Base-by-base conservation (phyloP, 331 rosid species). In the Phaseolus coccineus region DNA sequence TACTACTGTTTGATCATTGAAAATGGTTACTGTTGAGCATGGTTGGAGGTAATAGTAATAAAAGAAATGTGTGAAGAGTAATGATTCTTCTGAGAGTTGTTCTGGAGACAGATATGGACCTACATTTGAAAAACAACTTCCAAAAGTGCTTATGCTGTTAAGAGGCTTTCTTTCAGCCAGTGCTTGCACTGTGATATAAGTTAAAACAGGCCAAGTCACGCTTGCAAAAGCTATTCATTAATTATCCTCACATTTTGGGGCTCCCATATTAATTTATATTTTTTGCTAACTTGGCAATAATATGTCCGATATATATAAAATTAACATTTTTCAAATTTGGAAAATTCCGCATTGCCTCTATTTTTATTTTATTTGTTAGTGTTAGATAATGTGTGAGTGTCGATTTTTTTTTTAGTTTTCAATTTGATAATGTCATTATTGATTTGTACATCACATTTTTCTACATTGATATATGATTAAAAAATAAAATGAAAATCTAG, bases 171-270 rank as follows among this genome's bases (percentile, higher is more conserved):
- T 74, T 69, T 37, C 42, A 30, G 51, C 44, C 76, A 66, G 67
- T 74, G 40, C 71, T 79, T 52, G 16, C 65, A 39, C 80, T 80
- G 77, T 68, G 64, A 79, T 59, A 16, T 64, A 55, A 75, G 80
- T 84, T 66, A 75, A 80, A 84, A 46, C 46, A 63, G 71, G 77
- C 58, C 37, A 68, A 75, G 71, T 37, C 79, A 80, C 31, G 59
- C 33, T 52, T 80, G 14, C 64, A 68, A 53, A 78, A 71, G 66
- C 71, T 28, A 44, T 39, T 59, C 63, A 80, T 52, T 73, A 11
- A 19, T 63, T 73, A 56, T 71, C 39, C 3, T 11, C 33, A 62
- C 80, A 46, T 66, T 53, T 47, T 53, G 2, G n/a, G 16, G 42
- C 8, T 37, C 8, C 7, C 0, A 3, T 48, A 48, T 48, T 48